Conservation (phyloP, 2,329 filamentous ascomycete species). For the Raffaelea deltoideospora region DNA sequence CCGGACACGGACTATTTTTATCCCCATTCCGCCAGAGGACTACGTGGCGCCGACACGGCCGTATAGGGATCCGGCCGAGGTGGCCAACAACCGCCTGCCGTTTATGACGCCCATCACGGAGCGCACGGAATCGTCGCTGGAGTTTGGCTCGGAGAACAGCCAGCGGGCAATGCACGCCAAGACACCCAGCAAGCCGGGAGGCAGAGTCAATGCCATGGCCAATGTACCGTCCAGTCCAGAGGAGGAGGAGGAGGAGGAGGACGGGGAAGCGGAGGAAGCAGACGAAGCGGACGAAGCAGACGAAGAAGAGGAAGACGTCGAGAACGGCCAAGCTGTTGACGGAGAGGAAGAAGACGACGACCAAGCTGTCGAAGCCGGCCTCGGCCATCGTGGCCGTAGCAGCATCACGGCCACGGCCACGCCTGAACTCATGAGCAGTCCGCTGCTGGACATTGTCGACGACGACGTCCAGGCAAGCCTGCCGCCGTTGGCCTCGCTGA, state of each 20-base stretch:
- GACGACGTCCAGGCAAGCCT: constrained; percentile 12
- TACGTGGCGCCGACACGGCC: constrained; percentile 66
- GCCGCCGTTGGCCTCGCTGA: neutral
- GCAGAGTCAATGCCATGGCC: too few species aligned
- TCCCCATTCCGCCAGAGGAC: constrained; percentile 73
- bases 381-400: too few species aligned
- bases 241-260: constrained; percentile 16
- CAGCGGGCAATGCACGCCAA: constrained; percentile 48
- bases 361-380: too few species aligned
- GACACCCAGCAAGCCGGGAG: constrained; percentile 60
- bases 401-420: too few species aligned
- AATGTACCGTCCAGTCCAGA: too few species aligned
- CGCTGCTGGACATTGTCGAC: constrained; percentile 39
- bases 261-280: constrained; percentile 12
- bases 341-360: constrained; percentile 3
- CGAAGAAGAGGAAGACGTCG: constrained; percentile 8
- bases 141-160: constrained; percentile 44
- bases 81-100: constrained; percentile 79
- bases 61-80: constrained; percentile 64
- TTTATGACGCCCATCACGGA: constrained; percentile 99
- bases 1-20: constrained; percentile 44
- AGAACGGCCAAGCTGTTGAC: neutral
- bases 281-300: constrained; percentile 20
- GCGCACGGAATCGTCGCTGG: constrained; percentile 78
- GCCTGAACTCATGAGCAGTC: constrained; percentile 30